Conservation (phyloP, 1,139 yeast species). For the Candida pseudoviswanathii region DNA sequence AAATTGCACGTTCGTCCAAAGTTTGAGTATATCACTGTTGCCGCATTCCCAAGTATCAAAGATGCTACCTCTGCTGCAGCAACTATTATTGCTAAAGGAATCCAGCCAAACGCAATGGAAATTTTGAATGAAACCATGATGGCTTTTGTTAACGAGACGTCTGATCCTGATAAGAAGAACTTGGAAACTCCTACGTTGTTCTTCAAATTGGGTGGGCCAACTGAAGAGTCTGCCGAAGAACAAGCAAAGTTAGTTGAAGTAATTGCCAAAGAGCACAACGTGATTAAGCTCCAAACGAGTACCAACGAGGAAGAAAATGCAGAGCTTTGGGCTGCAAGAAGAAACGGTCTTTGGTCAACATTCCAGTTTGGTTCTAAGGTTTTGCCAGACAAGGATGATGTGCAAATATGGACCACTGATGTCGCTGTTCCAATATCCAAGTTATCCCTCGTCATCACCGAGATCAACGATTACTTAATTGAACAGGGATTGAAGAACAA, state of each 20-base stretch:
- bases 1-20: constrained; percentile 44
- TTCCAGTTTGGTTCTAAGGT: constrained; percentile 59
- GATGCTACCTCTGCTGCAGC: constrained; percentile 49
- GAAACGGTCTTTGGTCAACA: constrained; percentile 88
- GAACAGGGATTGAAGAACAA: constrained; percentile 37
- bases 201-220: constrained; percentile 71
- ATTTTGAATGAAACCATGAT: constrained; percentile 42
- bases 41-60: constrained; percentile 42
- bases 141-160: constrained; percentile 41
- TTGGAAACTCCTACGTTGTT: constrained; percentile 73
- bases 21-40: constrained; percentile 41
- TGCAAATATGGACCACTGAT: constrained; percentile 84
- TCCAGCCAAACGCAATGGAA: constrained; percentile 50
- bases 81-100: constrained; percentile 36
- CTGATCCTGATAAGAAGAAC: constrained; percentile 25
- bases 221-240: constrained; percentile 53
- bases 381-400: constrained; percentile 50
- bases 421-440: constrained; percentile 62
- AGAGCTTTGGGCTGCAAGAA: constrained; percentile 85
- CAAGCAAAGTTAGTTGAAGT: constrained; percentile 55
- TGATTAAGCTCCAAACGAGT: constrained; percentile 61
- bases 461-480: constrained; percentile 51
- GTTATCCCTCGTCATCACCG: constrained; percentile 49
- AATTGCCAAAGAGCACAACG: constrained; percentile 54
- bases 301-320: constrained; percentile 63